Percentiles rank a stretch among this genome's conserved stretches.
Conservation (phyloP, 2,329 filamentous ascomycete species). For the Fusarium pseudonygamai region DNA sequence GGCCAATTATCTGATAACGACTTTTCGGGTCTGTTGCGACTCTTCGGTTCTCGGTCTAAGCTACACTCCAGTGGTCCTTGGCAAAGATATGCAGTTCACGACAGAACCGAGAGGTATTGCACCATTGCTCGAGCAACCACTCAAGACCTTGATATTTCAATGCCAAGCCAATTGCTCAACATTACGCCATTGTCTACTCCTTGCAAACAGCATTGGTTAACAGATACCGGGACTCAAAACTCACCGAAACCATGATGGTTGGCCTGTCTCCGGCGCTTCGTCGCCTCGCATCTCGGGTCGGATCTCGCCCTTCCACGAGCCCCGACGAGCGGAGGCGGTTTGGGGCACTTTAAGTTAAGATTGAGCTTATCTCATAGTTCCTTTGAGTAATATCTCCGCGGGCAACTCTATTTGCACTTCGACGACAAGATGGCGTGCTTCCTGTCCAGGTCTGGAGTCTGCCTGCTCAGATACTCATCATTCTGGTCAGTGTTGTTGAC, state of each 20-base stretch:
- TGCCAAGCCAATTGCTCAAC: not conserved
- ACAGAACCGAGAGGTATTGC: not conserved
- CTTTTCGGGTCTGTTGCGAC: not conserved
- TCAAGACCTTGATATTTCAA: not conserved
- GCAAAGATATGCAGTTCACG: not conserved
- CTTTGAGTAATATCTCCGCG: not conserved
- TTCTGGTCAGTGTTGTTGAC: not conserved
- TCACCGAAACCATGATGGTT: not conserved
- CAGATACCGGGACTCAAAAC: not conserved
- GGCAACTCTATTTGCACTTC: not conserved
- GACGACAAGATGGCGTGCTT: not conserved
- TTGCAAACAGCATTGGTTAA: not conserved
- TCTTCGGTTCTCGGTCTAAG: not conserved
- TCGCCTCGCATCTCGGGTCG: not conserved
- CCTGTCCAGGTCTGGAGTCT: not conserved
- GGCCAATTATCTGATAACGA: too few species aligned
- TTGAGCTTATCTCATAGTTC: fast-evolving
- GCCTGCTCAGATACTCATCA: not conserved
- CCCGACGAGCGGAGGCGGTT: not conserved
- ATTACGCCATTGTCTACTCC: not conserved
- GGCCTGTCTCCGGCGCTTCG: not conserved
- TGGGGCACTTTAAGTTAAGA: not conserved
- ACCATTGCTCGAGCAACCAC: not conserved
- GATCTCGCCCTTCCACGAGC: not conserved
- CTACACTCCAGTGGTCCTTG: not conserved